Base-by-base conservation (phyloP, 306 rosid genomes). In the Cucurbita argyrosperma region DNA sequence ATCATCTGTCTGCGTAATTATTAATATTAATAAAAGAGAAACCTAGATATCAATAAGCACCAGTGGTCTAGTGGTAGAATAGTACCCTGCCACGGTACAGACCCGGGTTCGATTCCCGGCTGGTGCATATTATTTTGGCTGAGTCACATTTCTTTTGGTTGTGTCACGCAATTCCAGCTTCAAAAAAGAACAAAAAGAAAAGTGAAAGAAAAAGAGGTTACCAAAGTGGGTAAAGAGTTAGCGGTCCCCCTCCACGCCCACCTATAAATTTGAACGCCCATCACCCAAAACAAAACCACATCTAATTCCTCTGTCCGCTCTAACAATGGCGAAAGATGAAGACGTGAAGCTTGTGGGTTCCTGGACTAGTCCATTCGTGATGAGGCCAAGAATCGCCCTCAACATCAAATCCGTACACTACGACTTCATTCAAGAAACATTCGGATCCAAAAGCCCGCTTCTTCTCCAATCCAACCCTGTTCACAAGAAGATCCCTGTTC, bases 1-100 rank as follows among this genome's bases (percentile, higher is more conserved):
- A 1, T 26, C 1, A 26, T 26, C 30, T 21, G 23, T 1, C 23
- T 21, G 1, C 1, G 23, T 21, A 21, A 21, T 21, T 21, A 21
- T 21, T 1, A 21, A 21, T 21, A 21, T 1, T 21, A 21, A 0
- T 21, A 21, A 21, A 21, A 21, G 23, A 21, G 23, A 21, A 21
- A 21, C 23, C 1, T 21, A 21, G 23, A 21, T 21, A 21, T 0
- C 23, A 21, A 21, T 1, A 21, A 23, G 26, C 26, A 86, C 93
- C 93, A 89, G 93, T 89, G 93, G 97, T 91, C 96, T 87, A 86
- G 91, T 91, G 93, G 96, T 87, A 87, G 96, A 86, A 86, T 91
- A 88, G 90, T 86, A 82, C 90, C 91, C 90, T 88, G 82, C 86
- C 86, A 80, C 84, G 84, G 80, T 77, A 77, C 82, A 83, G 82